Evolutionary conservation across 805 yeast genomes (phyloP), one percentile per base, ranked within the genome.

Genomic region (Candida khao-thaluensis): DNA sequence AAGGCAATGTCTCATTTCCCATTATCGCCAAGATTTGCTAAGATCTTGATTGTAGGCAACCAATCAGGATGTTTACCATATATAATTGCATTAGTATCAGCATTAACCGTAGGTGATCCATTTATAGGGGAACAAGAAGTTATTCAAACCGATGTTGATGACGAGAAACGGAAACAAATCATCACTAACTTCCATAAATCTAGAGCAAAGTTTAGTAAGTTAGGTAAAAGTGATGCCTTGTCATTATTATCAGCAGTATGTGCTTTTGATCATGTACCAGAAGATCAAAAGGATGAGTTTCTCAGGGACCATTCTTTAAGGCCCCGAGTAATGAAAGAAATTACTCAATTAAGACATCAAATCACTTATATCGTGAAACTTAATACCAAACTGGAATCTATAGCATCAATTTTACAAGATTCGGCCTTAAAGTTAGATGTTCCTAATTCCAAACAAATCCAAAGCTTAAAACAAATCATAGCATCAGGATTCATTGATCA

Each of bases 401-500:
- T 82, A 45, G 87, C 85, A 1, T 56, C 65, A 2, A 20, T 30
- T n/a, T 21, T 44, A 12, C 68, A 69, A 5, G 62, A 53, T 3
- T 57, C 60, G 10, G 77, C 74, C 10, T 48, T 79, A 49, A 78
- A 71, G 53, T 62, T 85, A n/a, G 76, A 70, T 0, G 76, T 84
- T 5, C 97, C 97, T 1, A 63, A 73, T 7, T 75, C 77, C 25
- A 56, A 62, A 5, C 99, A 93, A 62, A 56, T 88, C 4, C 74
- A 79, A 38, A 84, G 93, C 0, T 61, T 93, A 45, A 90, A 88
- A 54, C 99, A 93, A 62, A 90, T 93, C 80, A 71, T 91, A 3
- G 77, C 96, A 5, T 82, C 97, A 0, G 99, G 98, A 0, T 93
- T 85, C 52, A 72, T 93, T 27, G 99, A 93, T 59, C 95, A 86